Base-by-base conservation (phyloP, 768 basidiomycete species). In the Pleurotus giganteus region DNA sequence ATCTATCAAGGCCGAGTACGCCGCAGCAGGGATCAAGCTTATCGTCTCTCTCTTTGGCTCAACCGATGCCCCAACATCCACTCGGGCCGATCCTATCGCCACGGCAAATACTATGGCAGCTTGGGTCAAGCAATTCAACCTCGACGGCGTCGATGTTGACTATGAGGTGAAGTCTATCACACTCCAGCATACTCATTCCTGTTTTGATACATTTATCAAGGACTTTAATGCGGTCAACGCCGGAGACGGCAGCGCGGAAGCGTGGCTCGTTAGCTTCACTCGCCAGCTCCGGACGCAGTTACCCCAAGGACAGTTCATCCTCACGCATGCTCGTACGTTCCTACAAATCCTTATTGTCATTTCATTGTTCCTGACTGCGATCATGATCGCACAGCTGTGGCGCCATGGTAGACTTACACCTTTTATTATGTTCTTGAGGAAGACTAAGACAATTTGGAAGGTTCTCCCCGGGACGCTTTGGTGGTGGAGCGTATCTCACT, bases 71-170 rank as follows among this genome's bases (percentile, higher is more conserved):
- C 86, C 87, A 3, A 88, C 86, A 6, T 73, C 77, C 8, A 68
- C 61, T 9, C 76, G 78, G 42, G 81, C 79, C n/a, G 83, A 89
- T 65, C 83, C 88, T 17, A 69, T 81, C 5, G 69, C 71, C 5
- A 80, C 81, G 13, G 88, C 88, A 1, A 80, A 83, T 57, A 80
- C 77, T 1, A 75, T 89, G 65, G 86, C 87, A 0, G 77, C 77
- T 11, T 90, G 76, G 73, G 87, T 89, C 7, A 81, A 78, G 55
- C 59, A 81, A 60, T 85, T 76, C 55, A 67, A 72, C 45, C 69
- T 89, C 15, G 87, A 89, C 60, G 88, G 88, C 45, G 80, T 88
- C 23, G 87, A 89, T 63, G 83, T 91, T 31, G 87, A 89, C 65
- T 89, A 88, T 61, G 87, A 85, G 71, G 77, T 76, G 31, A 21